Base-by-base conservation (phyloP, 2,329 filamentous ascomycete species). In the Nakataea oryzae region DNA sequence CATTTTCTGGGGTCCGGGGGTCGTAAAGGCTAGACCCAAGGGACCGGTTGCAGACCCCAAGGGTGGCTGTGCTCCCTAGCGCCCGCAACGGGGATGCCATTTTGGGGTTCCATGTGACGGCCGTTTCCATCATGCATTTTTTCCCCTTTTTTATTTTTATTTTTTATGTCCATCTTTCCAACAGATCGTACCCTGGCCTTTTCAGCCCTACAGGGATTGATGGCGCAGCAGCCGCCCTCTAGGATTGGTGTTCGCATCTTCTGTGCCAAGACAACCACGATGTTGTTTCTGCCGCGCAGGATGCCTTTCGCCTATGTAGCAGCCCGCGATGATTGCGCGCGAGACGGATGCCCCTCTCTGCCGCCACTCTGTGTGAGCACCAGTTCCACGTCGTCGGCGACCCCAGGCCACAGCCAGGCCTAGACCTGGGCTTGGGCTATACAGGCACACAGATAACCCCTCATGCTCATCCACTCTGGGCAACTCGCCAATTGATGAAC, bases 11-110 rank as follows among this genome's bases (percentile, higher is more conserved):
- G 34, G 41, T 21, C 21, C 56, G 56, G 24, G 24, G 24, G 54
- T 28, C 54, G 9, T 21, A 47, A 47, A 47, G n/a, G 57, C n/a
- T 34, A 57, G 54, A 57, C 57, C 62, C 58, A 61, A 56, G 56
- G 58, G 60, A 60, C 59, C 62, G 64, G 62, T 64, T 69, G 67
- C 68, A 68, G 63, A n/a, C 3, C 59, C 61, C 64, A 61, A 69
- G 64, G 58, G 68, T 69, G 68, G 68, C 68, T 67, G 68, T 70
- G 68, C 67, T 66, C 58, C 64, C 60, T 69, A 69, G 67, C 65
- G 67, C 60, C 60, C 57, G 32, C 59, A 24, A 50, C 41, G 41
- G 41, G 41, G 13, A n/a, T n/a, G n/a, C 12, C 54, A 14, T 55
- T 55, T 29, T 30, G 28, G 9, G 54, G 11, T 59, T 41, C 63